These are phyloP conservation scores for Stachybotrys chlorohalonatus DNA, from an alignment of 2,329 filamentous ascomycete species.

Conservation along the genomic window DNA sequence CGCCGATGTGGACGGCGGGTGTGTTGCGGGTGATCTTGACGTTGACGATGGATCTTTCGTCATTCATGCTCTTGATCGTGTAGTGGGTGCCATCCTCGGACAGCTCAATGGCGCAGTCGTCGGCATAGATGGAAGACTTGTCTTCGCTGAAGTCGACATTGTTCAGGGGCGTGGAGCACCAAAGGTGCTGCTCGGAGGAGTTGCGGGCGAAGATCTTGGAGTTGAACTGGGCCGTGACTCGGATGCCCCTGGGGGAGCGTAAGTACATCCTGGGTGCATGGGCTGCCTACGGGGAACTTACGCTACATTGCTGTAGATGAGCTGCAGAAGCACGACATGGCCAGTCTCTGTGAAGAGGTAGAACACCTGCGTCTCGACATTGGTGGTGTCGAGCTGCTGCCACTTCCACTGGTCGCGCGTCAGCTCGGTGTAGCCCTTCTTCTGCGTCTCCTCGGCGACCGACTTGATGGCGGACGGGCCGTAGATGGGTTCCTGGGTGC, in stretches of 20 bases:
- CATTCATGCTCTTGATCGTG: slow-evolving; percentile 82
- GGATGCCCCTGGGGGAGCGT: slow-evolving; percentile 59
- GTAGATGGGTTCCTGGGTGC: slow-evolving; percentile 94
- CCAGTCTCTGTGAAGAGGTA: slow-evolving; percentile 79
- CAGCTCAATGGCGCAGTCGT: slow-evolving; percentile 76
- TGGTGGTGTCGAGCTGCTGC: slow-evolving; percentile 71
- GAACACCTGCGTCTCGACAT: slow-evolving; percentile 91
- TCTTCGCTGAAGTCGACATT: slow-evolving; percentile 80
- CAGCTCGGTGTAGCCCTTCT: slow-evolving; percentile 71
- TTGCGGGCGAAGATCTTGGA: slow-evolving; percentile 81
- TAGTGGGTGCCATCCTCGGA: slow-evolving; percentile 77
- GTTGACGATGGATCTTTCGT: slow-evolving; percentile 74
- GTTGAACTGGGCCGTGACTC: slow-evolving; percentile 89
- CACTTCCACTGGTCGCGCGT: slow-evolving; percentile 74
- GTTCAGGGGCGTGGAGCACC: slow-evolving; percentile 71
- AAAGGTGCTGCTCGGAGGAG: slow-evolving; percentile 64
- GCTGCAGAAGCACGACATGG: slow-evolving; percentile 68
- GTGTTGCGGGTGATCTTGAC: slow-evolving; percentile 67
- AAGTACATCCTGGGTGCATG: slow-evolving; percentile 5
- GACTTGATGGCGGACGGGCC: slow-evolving; percentile 80
- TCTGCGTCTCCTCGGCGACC: slow-evolving; percentile 71
- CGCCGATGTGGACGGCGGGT: slow-evolving; percentile 78
- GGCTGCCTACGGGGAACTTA: slow-evolving; percentile 35
- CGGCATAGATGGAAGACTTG: slow-evolving; percentile 75
- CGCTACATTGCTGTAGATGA: slow-evolving; percentile 98